Conservation (phyloP, 139 green algal species). For the Axilococcus clingmanii region DNA sequence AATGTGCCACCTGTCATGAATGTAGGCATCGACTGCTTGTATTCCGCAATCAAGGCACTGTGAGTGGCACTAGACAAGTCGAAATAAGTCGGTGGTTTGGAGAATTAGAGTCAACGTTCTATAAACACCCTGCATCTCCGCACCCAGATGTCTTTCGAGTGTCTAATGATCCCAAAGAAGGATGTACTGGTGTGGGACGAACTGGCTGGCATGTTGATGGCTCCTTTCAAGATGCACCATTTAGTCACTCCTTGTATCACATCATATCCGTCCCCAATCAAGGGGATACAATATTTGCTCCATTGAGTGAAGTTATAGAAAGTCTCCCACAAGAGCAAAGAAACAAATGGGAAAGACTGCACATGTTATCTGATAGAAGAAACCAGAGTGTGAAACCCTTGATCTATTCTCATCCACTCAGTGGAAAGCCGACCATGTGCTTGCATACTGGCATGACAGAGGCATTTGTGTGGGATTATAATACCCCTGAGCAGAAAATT, state of each 20-base stretch:
- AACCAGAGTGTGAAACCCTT: constrained; percentile 20
- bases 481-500: constrained; percentile 13
- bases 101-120: constrained; percentile 29
- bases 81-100: constrained; percentile 43
- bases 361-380: constrained; percentile 33
- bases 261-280: constrained; percentile 12
- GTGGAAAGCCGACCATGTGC: constrained; percentile 30
- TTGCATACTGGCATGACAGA: constrained; percentile 39
- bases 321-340: constrained; percentile 15
- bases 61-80: constrained; percentile 32
- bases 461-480: constrained; percentile 25
- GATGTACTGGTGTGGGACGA: constrained; percentile 41
- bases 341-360: constrained; percentile 28
- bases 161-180: constrained; percentile 28
- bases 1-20: not conserved
- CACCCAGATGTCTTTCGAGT: constrained; percentile 43
- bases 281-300: constrained; percentile 30
- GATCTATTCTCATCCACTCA: constrained; percentile 36
- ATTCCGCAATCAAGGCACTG: constrained; percentile 32
- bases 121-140: constrained; percentile 34
- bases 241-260: constrained; percentile 34
- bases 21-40: constrained; percentile 33
- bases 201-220: constrained; percentile 48
- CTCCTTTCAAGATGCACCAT: constrained; percentile 31
- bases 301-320: constrained; percentile 22